Evolutionary conservation across 352 stramenopile species (phyloP).

Genomic region (Thraustochytrium sp.): DNA sequence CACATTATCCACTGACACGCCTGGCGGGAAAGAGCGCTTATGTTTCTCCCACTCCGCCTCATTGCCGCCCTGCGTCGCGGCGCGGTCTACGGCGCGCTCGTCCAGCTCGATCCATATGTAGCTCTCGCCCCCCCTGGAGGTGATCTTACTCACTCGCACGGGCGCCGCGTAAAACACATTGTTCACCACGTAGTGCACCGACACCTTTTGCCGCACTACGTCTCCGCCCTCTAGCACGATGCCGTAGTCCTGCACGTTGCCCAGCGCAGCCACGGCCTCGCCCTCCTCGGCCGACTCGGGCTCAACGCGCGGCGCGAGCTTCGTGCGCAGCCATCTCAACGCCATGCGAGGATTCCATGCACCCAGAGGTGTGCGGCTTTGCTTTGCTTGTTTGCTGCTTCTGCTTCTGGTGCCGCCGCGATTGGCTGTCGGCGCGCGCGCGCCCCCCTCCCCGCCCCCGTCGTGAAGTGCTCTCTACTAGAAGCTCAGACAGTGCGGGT

Average conservation of each 20-base stretch:
- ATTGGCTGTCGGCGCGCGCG: no score
- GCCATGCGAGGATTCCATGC: background rate
- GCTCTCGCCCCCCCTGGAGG: background rate
- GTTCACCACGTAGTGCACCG: constrained; percentile 31
- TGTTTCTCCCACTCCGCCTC: background rate
- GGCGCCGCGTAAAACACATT: constrained; percentile 21
- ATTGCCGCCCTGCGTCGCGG: background rate
- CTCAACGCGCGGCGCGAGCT: no score
- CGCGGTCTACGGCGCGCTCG: background rate
- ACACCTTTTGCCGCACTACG: constrained; percentile 29
- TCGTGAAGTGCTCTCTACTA: no score
- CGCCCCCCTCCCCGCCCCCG: no score
- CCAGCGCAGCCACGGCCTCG: no score
- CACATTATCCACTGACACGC: constrained; percentile 11
- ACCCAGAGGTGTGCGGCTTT: background rate
- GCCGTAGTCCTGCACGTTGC: no score
- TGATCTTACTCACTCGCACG: background rate
- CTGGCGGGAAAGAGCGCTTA: background rate
- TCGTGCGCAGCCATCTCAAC: no score
- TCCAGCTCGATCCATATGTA: constrained; percentile 41
- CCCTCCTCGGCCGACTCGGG: background rate
- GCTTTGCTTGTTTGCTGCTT: no score
- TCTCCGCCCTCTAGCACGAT: background rate
- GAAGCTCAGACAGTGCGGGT: no score
- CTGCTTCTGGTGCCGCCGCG: no score